Percentiles rank a stretch among this genome's conserved stretches.
Evolutionary conservation across 1,284 basidiomycete species (phyloP).

Genomic region (Ustilago lituana): DNA sequence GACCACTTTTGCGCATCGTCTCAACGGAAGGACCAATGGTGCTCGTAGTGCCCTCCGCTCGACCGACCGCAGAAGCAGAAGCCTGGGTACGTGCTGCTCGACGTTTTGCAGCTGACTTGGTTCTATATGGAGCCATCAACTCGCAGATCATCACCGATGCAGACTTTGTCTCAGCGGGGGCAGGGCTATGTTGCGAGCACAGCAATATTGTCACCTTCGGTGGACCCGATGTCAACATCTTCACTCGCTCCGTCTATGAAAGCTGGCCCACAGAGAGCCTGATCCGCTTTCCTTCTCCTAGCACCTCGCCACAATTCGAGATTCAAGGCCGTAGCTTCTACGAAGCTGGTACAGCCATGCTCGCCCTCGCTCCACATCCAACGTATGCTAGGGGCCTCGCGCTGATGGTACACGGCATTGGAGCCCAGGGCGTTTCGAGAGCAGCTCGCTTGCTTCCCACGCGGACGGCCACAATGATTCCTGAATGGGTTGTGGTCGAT

Average conservation of each 20-base stretch:
- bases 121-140: constrained; percentile 42
- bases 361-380: constrained; percentile 28
- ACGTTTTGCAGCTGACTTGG: constrained; percentile 36
- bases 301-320: constrained; percentile 23
- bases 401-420: constrained; percentile 35
- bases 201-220: constrained; percentile 41
- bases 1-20: constrained; percentile 35
- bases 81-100: constrained; percentile 24
- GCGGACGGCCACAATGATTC: constrained; percentile 43
- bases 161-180: constrained; percentile 1
- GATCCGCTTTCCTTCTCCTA: constrained; percentile 22
- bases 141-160: constrained; percentile 38
- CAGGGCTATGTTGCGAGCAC: not conserved
- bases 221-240: constrained; percentile 37
- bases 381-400: constrained; percentile 5
- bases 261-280: constrained; percentile 14
- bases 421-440: constrained; percentile 22
- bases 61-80: constrained; percentile 1
- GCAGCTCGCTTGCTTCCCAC: constrained; percentile 48
- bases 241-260: constrained; percentile 12
- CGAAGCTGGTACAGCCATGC: constrained; percentile 23
- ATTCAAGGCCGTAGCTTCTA: constrained; percentile 38
- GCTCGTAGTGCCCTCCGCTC: constrained; percentile 28
- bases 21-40: constrained; percentile 27
- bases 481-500: constrained; percentile 50